Conservation (phyloP, 345 rosid species). For the Balakata baccata region DNA sequence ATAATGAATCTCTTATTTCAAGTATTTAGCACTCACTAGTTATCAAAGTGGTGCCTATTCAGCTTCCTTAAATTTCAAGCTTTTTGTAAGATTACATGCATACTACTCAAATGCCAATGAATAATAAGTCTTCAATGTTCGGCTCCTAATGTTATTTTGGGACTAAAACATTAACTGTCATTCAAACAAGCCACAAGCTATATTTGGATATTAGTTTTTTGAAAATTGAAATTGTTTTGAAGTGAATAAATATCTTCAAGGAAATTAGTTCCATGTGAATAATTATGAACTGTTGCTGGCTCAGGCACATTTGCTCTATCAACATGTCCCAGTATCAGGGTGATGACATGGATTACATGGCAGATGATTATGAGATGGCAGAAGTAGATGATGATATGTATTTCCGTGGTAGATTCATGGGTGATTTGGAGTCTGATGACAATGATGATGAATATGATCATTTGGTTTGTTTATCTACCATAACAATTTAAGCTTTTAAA, state of each 20-base stretch:
- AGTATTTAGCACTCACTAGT: not conserved
- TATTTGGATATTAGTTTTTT: not conserved
- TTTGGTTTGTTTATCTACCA: conserved; percentile 31
- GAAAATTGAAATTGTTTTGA: not conserved
- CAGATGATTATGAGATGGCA: conserved; percentile 49
- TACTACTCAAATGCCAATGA: not conserved
- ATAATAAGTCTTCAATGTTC: not conserved
- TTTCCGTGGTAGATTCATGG: conserved; percentile 47
- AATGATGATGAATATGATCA: conserved; percentile 45
- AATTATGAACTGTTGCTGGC: not conserved
- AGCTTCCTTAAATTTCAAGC: not conserved
- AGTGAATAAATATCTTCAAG: not conserved
- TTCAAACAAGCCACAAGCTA: not conserved
- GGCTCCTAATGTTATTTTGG: not conserved
- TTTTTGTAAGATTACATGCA: too few species aligned
- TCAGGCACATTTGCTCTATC: conserved; percentile 17
- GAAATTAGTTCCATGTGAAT: not conserved
- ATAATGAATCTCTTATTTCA: not conserved
- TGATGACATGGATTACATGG: conserved; percentile 40
- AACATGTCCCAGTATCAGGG: conserved; percentile 45
- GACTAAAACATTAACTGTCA: not conserved
- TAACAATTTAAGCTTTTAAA: not conserved
- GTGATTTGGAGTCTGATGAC: conserved; percentile 49
- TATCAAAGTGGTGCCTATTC: not conserved
- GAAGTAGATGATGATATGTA: conserved; percentile 52